phyloP scores from a whole-genome alignment of 345 rosid species.

The Iberis pinnata region DNA sequence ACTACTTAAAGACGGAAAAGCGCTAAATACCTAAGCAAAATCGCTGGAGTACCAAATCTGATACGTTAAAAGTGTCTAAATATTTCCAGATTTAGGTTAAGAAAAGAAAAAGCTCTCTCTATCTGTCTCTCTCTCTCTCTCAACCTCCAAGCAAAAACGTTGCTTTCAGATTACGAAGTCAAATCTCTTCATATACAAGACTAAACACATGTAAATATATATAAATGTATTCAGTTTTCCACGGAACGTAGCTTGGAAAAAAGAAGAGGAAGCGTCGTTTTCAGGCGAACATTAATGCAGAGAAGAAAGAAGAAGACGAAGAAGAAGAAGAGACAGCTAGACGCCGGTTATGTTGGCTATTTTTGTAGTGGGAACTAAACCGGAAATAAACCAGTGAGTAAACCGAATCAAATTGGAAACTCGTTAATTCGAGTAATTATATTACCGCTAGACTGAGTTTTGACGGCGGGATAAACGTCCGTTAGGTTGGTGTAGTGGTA shows the following conservation, averaged over 20 bases:
- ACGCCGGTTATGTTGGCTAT: conserved; percentile 7
- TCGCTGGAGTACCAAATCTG: conserved; percentile 11
- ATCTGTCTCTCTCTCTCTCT: no score
- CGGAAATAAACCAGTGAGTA: background rate
- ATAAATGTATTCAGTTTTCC: conserved; percentile 10
- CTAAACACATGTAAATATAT: background rate
- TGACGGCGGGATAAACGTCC: conserved; percentile 22
- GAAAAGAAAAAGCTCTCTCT: conserved; percentile 3
- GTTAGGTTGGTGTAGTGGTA: conserved; percentile 26
- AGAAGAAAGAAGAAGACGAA: background rate
- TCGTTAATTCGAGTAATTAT: conserved; percentile 10
- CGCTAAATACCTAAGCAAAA: conserved; percentile 15
- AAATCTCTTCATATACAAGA: conserved; percentile 25
- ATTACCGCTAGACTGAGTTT: conserved; percentile 20
- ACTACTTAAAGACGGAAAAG: background rate
- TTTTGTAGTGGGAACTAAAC: conserved; percentile 12
- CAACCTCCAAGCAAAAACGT: conserved; percentile 12
- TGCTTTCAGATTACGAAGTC: conserved; percentile 34
- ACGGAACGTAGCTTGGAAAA: conserved; percentile 9
- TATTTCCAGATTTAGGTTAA: conserved; percentile 30
- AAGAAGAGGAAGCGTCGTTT: conserved; percentile 31
- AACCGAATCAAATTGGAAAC: conserved; percentile 13
- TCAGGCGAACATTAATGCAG: conserved; percentile 23
- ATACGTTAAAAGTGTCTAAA: background rate
- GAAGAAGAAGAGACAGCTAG: background rate